phyloP scores from a whole-genome alignment of 2,329 filamentous ascomycete species.

The Lecanicillium sp. region DNA sequence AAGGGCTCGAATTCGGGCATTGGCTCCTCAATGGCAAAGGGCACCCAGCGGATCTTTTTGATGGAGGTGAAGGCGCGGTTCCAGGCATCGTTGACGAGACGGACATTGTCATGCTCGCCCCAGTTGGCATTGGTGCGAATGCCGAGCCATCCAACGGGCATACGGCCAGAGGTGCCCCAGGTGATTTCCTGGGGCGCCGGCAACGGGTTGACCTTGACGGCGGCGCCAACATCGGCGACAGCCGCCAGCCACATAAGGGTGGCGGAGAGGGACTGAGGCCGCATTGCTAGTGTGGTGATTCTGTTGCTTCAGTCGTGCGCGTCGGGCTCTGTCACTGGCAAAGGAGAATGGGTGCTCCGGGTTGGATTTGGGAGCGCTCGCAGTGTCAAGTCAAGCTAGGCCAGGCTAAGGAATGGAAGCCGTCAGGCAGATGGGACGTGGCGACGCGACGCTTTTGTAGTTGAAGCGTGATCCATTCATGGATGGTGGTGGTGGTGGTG shows the following conservation, averaged over 20 bases:
- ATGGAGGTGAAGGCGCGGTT: slow-evolving; percentile 39
- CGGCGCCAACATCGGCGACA: slow-evolving; percentile 1
- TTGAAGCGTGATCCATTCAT: no score
- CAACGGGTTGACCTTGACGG: slow-evolving; percentile 18
- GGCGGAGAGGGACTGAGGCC: slow-evolving; percentile 2
- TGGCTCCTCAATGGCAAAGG: slow-evolving; percentile 42
- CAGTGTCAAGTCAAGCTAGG: no score
- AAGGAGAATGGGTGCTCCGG: no score
- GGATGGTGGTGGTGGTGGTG: no score
- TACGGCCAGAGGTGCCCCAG: slow-evolving; percentile 17
- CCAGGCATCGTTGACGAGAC: slow-evolving; percentile 37
- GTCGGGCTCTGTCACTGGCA: no score
- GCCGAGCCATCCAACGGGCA: slow-evolving; percentile 10
- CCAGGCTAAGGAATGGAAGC: no score
- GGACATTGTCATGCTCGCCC: slow-evolving; percentile 9
- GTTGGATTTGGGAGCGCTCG: no score
- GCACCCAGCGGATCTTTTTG: slow-evolving; percentile 41
- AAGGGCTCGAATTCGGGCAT: slow-evolving; percentile 41
- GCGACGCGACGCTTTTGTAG: no score
- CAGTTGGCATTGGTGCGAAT: slow-evolving; percentile 12
- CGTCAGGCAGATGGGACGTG: no score
- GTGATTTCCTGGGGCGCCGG: slow-evolving; percentile 17
- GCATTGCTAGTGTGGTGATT: slow-evolving; percentile 1
- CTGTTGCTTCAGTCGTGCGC: no score
- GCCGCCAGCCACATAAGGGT: slow-evolving; percentile 3